These are phyloP conservation scores for Dimocarpus longan DNA, from an alignment of 345 rosid genomes.

Conservation along the genomic window DNA sequence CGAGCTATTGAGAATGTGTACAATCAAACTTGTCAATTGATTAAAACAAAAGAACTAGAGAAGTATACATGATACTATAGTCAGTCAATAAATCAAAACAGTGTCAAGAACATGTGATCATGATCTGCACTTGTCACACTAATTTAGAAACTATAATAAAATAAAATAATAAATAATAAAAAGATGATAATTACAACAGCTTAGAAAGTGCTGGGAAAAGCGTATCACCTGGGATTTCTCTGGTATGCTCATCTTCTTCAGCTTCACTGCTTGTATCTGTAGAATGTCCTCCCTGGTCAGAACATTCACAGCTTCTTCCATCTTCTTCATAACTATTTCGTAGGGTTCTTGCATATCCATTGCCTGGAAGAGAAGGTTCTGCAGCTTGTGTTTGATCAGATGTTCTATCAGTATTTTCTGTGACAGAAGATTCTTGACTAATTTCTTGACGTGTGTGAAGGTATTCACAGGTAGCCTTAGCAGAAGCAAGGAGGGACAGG, in stretches of 20 bases:
- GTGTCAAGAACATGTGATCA: not conserved
- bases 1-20: not conserved
- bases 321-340: slow-evolving; percentile 20
- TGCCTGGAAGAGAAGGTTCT: slow-evolving; percentile 23
- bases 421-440: slow-evolving; percentile 20
- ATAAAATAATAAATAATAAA: not conserved
- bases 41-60: not conserved
- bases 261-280: slow-evolving; percentile 18
- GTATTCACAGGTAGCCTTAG: slow-evolving; percentile 33
- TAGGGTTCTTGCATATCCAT: slow-evolving; percentile 17
- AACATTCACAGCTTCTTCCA: slow-evolving; percentile 22
- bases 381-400: slow-evolving; percentile 20
- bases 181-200: not conserved
- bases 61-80: not conserved
- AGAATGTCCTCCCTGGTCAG: slow-evolving; percentile 21
- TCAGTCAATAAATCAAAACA: not conserved
- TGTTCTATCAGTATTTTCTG: slow-evolving; percentile 24
- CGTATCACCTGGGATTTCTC: slow-evolving; percentile 31
- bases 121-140: not conserved
- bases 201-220: not conserved
- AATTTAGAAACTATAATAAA: not conserved
- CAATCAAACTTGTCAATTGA: not conserved
- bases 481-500: slow-evolving; percentile 57
- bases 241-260: slow-evolving; percentile 18
- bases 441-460: slow-evolving; percentile 35